Evolutionary conservation across 2,329 filamentous ascomycete species (phyloP).

Genomic region (Phyllosticta paracitricarpa): DNA sequence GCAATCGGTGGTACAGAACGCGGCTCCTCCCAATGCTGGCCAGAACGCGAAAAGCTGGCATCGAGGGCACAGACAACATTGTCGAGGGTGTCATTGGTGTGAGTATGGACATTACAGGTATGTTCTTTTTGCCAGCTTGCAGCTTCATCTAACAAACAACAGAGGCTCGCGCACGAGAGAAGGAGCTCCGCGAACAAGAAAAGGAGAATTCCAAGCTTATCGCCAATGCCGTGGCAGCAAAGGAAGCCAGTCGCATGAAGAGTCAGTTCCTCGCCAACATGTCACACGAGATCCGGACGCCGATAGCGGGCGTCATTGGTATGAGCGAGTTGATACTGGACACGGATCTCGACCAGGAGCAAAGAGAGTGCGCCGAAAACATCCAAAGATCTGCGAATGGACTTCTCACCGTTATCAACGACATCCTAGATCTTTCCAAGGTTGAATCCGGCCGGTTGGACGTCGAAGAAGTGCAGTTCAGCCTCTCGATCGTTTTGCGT

Average conservation of each 20-base stretch:
- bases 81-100: slow-evolving; percentile 67
- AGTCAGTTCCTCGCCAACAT: slow-evolving; percentile 72
- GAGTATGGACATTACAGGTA: slow-evolving; percentile 62
- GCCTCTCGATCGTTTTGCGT: slow-evolving; percentile 59
- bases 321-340: slow-evolving; percentile 68
- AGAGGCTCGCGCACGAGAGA: slow-evolving; percentile 55
- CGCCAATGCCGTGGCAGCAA: slow-evolving; percentile 67
- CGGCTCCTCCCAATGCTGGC: slow-evolving; percentile 57
- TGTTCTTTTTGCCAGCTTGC: neutral
- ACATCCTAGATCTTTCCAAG: slow-evolving; percentile 85
- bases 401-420: slow-evolving; percentile 78
- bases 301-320: slow-evolving; percentile 70
- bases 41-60: slow-evolving; percentile 44
- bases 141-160: neutral
- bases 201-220: slow-evolving; percentile 60
- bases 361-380: slow-evolving; percentile 65
- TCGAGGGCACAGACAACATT: slow-evolving; percentile 37
- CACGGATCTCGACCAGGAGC: slow-evolving; percentile 57
- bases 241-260: slow-evolving; percentile 71
- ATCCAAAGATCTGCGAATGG: slow-evolving; percentile 73
- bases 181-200: slow-evolving; percentile 52
- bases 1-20: slow-evolving; percentile 59
- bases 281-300: slow-evolving; percentile 71
- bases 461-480: slow-evolving; percentile 73
- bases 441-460: slow-evolving; percentile 68